These are phyloP conservation scores for Taxawa tesnikishii DNA, from an alignment of 2,329 filamentous ascomycete genomes.

Conservation along the genomic window DNA sequence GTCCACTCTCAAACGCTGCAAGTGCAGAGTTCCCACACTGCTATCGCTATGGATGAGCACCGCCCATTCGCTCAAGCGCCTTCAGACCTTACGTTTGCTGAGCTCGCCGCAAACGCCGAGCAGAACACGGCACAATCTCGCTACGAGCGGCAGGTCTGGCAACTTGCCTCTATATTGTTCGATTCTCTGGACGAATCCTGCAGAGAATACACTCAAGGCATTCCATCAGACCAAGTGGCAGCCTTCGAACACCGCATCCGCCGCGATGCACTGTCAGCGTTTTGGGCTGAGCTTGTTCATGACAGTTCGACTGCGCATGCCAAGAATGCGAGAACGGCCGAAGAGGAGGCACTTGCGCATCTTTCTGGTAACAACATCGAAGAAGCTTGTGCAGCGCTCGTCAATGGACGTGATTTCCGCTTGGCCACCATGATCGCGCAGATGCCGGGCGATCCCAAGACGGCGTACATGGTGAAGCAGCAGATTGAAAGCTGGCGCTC, in stretches of 20 bases:
- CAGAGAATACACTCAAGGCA: slow-evolving; percentile 19
- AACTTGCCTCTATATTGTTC: slow-evolving; percentile 76
- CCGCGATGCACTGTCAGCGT: slow-evolving; percentile 55
- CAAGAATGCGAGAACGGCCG: slow-evolving; percentile 48
- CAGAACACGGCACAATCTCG: slow-evolving; percentile 4
- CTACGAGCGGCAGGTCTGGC: slow-evolving; percentile 71
- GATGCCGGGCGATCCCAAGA: slow-evolving; percentile 59
- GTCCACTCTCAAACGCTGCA: slow-evolving; percentile 6
- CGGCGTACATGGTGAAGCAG: slow-evolving; percentile 61
- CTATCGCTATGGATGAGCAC: slow-evolving; percentile 27
- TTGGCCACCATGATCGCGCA: slow-evolving; percentile 77
- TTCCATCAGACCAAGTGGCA: slow-evolving; percentile 29
- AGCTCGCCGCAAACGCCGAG: slow-evolving; percentile 28
- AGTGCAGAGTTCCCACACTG: slow-evolving; percentile 34
- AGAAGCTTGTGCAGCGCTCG: slow-evolving; percentile 70
- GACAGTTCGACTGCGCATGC: slow-evolving; percentile 30
- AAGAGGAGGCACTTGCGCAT: slow-evolving; percentile 74
- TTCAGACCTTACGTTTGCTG: slow-evolving; percentile 30
- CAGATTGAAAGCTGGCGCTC: slow-evolving; percentile 80
- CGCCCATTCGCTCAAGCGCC: slow-evolving; percentile 2
- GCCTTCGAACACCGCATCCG: slow-evolving; percentile 25
- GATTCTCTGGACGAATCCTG: slow-evolving; percentile 42
- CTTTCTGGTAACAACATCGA: slow-evolving; percentile 67
- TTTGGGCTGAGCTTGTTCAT: slow-evolving; percentile 40
- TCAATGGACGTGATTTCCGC: slow-evolving; percentile 65